Percentiles rank a stretch among this genome's conserved stretches.
Conservation (phyloP, 2,329 filamentous ascomycete genomes). For the Colletotrichum sp. region DNA sequence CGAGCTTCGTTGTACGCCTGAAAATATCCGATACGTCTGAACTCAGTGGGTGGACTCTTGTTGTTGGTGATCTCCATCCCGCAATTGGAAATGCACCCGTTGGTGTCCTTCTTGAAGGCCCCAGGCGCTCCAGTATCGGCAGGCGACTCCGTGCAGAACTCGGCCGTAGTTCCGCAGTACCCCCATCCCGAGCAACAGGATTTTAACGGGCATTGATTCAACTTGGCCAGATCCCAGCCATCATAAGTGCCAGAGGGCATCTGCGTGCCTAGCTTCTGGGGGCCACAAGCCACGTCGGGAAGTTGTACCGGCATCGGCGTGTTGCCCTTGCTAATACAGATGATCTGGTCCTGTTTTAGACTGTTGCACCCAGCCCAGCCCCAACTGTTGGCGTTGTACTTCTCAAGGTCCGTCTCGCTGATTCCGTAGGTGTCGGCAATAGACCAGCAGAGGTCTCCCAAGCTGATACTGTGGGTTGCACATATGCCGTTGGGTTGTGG, state of each 20-base stretch:
- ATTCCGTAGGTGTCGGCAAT: constrained; percentile 29
- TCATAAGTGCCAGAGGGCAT: constrained; percentile 25
- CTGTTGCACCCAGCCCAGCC: constrained; percentile 29
- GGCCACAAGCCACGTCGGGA: constrained; percentile 40
- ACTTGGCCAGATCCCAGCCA: constrained; percentile 34
- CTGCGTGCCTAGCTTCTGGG: constrained; percentile 42
- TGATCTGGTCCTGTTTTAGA: constrained; percentile 3
- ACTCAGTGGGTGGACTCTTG: not conserved
- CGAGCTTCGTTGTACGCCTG: not conserved
- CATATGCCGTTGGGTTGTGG: constrained; percentile 40
- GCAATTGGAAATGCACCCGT: constrained; percentile 46
- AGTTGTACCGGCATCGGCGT: constrained; percentile 24
- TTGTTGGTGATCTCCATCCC: constrained; percentile 34
- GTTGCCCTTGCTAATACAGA: constrained; percentile 27
- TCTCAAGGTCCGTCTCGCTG: constrained; percentile 23
- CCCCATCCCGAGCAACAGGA: constrained; percentile 39
- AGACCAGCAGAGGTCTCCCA: constrained; percentile 34
- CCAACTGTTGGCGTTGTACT: constrained; percentile 42
- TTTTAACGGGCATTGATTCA: constrained; percentile 53
- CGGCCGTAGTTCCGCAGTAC: not conserved
- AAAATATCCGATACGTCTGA: not conserved
- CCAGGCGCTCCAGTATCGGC: not conserved
- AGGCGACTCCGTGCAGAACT: not conserved
- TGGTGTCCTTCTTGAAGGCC: constrained; percentile 9
- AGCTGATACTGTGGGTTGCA: constrained; percentile 32